Base-by-base conservation (phyloP, 2,329 filamentous ascomycete species). In the Sarocladium kiliense region DNA sequence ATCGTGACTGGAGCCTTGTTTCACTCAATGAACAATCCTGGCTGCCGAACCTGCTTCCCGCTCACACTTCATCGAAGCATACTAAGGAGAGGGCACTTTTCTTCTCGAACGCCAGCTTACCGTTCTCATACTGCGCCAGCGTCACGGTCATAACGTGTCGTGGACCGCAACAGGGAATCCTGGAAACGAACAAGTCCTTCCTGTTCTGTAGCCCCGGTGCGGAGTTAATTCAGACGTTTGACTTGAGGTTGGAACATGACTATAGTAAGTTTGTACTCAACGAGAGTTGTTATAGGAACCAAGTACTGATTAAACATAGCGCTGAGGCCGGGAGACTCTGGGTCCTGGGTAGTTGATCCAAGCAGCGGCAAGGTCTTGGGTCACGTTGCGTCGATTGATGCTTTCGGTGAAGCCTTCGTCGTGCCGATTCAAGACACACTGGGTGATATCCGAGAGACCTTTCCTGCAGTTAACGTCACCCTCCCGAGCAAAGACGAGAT, bases 261-360 rank as follows among this genome's bases (percentile, higher is more conserved):
- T 32, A 23, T 16, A 27, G 45, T n/a, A 25, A 32, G 25, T 50
- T 12, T 16, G 6, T 39, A 39, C 12, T 39, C 7, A 19, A n/a
- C 7, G 16, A 39, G n/a, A 16, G 7, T 19, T 27, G 30, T 26
- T n/a, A n/a, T n/a, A n/a, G n/a, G n/a, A n/a, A n/a, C n/a, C n/a
- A n/a, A n/a, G 42, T 47, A 44, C 54, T 16, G 47, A 41, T 37
- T 19, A n/a, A 10, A 32, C 11, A 50, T 32, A 55, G 54, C 14
- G 3, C 30, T 55, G 7, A 11, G n/a, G 14, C 39, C 36, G 1
- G 57, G 54, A 25, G 57, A 58, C n/a, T 58, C 57, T 1, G 57
- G 57, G 3, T 47, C 57, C 6, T 58, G 57, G 57, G 51, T 58
- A 4, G 27, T 58, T 10, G 27, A 58, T 41, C 6, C 34, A 1